Base-by-base conservation (phyloP, 2,329 filamentous ascomycete species). In the Fusarium longipes region DNA sequence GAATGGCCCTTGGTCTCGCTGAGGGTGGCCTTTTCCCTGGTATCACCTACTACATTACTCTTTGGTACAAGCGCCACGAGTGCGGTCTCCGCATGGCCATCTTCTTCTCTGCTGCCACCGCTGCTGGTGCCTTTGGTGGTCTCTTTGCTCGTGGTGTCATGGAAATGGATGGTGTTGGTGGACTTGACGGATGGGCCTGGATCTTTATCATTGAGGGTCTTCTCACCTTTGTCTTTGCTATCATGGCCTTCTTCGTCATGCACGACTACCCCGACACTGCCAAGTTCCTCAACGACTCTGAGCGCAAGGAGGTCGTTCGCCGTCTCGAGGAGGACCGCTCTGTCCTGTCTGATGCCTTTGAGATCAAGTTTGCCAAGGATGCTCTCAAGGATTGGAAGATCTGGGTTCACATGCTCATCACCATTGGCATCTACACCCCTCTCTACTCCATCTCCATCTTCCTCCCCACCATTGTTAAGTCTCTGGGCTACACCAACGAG, bases 121-220 rank as follows among this genome's bases (percentile, higher is more conserved):
- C 88, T 2, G 86, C 87, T 3, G 87, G 87, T 43, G 87, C 87
- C 2, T 89, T 89, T 63, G 87, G 88, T 47, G 87, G 87, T 18
- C 79, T 90, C 11, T 78, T 90, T 17, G 87, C 87, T 4, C 84
- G 83, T 30, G 87, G 82, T 22, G 84, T 90, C 49, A 83, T 86
- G 30, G 84, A 87, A 73, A 87, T 90, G 83, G 71, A 81, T 2
- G 84, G 84, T 4, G 68, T 79, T 8, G 77, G 86, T 4, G 76
- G 77, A 25, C 83, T 86, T 14, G 75, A 78, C 48, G 91, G 90
- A 2, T 95, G 92, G 92, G 82, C 86, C 3, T 93, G 91, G 91
- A 93, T 95, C 50, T 95, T 95, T 75, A 91, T 93, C 59, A 79
- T 93, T 5, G 89, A 91, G 75, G 85, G 86, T 29, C 59, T 85